A percentile compares a stretch with the other conserved stretches of the same genome.
These are phyloP conservation scores for Diaporthe sp. DNA, from an alignment of 2,329 filamentous ascomycete species.

Conservation along the genomic window DNA sequence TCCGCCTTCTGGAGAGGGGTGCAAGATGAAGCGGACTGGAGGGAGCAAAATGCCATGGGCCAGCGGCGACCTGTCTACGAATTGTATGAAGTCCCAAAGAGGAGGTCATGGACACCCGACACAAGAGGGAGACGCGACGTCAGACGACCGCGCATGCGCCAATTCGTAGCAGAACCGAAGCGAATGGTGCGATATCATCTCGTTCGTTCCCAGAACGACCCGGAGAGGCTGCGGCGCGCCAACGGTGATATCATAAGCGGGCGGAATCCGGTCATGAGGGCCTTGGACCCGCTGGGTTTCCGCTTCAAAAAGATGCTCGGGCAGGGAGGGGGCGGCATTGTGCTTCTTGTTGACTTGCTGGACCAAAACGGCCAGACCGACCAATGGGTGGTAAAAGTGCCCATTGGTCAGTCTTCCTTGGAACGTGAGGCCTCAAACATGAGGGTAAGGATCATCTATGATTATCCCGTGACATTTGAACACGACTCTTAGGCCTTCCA, in stretches of 20 bases:
- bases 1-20: neutral
- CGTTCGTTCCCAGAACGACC: neutral
- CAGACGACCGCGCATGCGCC: neutral
- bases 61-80: neutral
- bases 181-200: neutral
- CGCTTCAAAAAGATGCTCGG: slow-evolving; percentile 14
- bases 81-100: slow-evolving; percentile 1
- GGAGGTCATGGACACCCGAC: neutral
- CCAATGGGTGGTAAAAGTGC: slow-evolving; percentile 9
- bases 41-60: neutral
- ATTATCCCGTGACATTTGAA: neutral
- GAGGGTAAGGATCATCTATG: neutral
- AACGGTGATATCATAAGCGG: slow-evolving; percentile 2
- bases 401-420: neutral
- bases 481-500: fast-evolving
- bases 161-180: neutral
- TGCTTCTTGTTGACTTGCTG: neutral
- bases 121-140: neutral
- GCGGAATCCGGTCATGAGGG: slow-evolving; percentile 4
- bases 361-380: neutral
- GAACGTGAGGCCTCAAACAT: neutral
- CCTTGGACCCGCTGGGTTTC: slow-evolving; percentile 1
- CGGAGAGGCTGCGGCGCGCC: neutral
- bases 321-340: slow-evolving; percentile 9
- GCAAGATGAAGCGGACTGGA: neutral